phyloP scores from a whole-genome alignment of 768 basidiomycete genomes.

The Leccinum longicurvipes region DNA sequence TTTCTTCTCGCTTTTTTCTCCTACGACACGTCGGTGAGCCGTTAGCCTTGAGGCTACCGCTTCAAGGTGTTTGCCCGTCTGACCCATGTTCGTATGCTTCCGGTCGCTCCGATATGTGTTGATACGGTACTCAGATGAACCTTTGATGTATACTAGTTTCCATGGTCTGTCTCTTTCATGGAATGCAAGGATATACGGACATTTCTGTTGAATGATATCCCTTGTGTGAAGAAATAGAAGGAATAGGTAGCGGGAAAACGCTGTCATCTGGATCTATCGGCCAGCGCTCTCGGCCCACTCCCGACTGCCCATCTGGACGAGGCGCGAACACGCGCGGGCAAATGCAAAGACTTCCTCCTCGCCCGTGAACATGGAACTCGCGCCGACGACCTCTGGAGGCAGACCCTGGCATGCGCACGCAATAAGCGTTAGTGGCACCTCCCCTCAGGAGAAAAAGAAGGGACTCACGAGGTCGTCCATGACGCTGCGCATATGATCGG shows the following conservation, averaged over 20 bases:
- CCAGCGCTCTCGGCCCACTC: slow-evolving; percentile 68
- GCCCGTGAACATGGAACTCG: slow-evolving; percentile 88
- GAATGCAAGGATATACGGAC: slow-evolving; percentile 5
- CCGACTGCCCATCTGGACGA: slow-evolving; percentile 87
- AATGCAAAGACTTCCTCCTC: slow-evolving; percentile 98
- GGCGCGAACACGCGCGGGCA: slow-evolving; percentile 84
- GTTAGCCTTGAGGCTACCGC: slow-evolving; percentile 1
- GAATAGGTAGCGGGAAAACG: neutral
- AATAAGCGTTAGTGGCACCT: neutral
- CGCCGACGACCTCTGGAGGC: slow-evolving; percentile 68
- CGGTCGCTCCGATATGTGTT: slow-evolving; percentile 14
- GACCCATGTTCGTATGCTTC: slow-evolving; percentile 11
- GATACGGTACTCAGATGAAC: slow-evolving; percentile 13
- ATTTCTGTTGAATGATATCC: neutral
- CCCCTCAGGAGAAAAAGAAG: neutral
- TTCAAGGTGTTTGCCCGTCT: neutral
- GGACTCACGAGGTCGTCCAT: slow-evolving; percentile 89
- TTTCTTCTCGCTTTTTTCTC: neutral
- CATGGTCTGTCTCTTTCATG: neutral
- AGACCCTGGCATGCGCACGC: slow-evolving; percentile 75
- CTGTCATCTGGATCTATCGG: neutral
- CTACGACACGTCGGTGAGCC: neutral
- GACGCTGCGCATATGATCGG: slow-evolving; percentile 86
- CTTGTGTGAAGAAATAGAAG: neutral
- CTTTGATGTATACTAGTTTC: slow-evolving; percentile 27